These are phyloP conservation scores for Colletotrichum gloeosporioides DNA, from an alignment of 2,329 filamentous ascomycete genomes.

Conservation along the genomic window DNA sequence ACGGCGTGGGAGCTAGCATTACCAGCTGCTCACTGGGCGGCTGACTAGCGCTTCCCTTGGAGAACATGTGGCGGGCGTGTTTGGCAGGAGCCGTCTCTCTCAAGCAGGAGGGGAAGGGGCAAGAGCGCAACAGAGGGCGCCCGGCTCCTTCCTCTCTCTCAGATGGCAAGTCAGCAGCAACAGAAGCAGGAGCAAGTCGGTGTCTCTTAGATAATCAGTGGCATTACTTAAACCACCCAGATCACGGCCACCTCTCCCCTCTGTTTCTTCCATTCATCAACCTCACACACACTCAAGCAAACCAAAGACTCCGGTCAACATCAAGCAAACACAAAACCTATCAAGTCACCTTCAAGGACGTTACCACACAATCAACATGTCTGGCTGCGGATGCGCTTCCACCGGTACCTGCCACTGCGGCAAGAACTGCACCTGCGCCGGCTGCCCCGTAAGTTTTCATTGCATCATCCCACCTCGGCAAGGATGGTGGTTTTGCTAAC, in stretches of 20 bases:
- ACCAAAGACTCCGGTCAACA: neutral
- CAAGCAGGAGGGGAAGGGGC: neutral
- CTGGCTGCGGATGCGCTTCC: conserved; percentile 46
- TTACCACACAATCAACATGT: conserved; percentile 37
- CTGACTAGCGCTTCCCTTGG: neutral
- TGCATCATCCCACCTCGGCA: neutral
- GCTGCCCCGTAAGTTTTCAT: too few species aligned
- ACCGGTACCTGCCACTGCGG: conserved; percentile 36
- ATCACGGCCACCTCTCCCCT: neutral
- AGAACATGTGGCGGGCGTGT: neutral
- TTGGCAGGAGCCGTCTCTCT: neutral
- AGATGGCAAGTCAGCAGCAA: neutral
- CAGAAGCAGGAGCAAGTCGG: neutral
- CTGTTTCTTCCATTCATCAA: neutral
- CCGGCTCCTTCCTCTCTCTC: neutral
- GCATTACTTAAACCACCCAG: conserved; percentile 1
- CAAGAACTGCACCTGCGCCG: too few species aligned
- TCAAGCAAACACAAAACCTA: neutral
- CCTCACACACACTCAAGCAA: neutral
- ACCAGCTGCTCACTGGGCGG: neutral
- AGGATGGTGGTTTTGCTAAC: neutral
- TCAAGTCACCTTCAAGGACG: neutral
- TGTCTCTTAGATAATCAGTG: conserved; percentile 12
- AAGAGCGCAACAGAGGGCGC: neutral
- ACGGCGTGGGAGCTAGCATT: neutral